A percentile compares a stretch with the other conserved stretches of the same genome.
Evolutionary conservation across 1,284 basidiomycete species (phyloP).

Genomic region (Moesziomyces globuligerus): DNA sequence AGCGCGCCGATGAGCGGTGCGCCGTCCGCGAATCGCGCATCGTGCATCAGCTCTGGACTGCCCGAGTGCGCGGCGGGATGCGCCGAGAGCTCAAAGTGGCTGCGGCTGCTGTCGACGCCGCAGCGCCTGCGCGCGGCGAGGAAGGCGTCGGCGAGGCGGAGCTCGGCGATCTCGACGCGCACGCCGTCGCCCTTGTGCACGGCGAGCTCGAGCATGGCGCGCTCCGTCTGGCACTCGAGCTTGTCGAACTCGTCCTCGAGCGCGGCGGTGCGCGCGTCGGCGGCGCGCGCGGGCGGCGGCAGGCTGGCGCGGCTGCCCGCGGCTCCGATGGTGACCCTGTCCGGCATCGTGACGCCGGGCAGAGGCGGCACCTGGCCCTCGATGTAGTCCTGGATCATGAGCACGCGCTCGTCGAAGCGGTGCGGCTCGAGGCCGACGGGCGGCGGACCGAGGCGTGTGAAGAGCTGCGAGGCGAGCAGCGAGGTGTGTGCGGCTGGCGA

Average conservation of each 20-base stretch:
- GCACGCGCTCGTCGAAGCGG: conserved; percentile 12
- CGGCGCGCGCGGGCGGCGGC: conserved; percentile 1
- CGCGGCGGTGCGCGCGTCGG: neutral
- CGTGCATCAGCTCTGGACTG: neutral
- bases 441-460: conserved; percentile 34
- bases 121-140: conserved; percentile 17
- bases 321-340: too few species aligned
- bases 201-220: conserved; percentile 8
- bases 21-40: neutral
- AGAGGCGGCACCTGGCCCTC: conserved; percentile 5
- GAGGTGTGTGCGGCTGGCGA: neutral
- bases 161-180: neutral
- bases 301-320: conserved; percentile 5
- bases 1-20: neutral
- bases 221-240: conserved; percentile 31
- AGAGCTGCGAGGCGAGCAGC: conserved; percentile 13
- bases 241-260: conserved; percentile 43
- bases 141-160: conserved; percentile 24
- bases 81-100: conserved; percentile 17
- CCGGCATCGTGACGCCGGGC: neutral
- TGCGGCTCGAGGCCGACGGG: conserved; percentile 17
- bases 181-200: neutral
- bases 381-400: conserved; percentile 16
- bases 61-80: neutral
- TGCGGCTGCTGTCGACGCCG: conserved; percentile 14